Evolutionary conservation across 2,329 filamentous ascomycete genomes (phyloP), one percentile per base, ranked within the genome.

Genomic region (Epichloe festucae): DNA sequence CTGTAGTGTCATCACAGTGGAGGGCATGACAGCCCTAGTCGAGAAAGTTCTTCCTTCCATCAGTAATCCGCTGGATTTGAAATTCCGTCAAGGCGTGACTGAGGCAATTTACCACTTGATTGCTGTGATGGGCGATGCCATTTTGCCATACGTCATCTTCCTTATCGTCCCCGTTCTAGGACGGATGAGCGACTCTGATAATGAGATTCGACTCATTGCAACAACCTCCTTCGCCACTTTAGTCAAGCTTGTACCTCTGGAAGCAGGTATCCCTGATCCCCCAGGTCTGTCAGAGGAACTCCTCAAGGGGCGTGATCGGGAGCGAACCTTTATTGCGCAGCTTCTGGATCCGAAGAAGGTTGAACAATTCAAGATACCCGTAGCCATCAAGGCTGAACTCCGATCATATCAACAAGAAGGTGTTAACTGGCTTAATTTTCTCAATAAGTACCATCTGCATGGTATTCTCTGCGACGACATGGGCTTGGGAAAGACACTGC

Each of bases 381-480:
- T 98, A 43, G 87, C 89, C 4, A 98, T 98, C 73, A 97, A 97
- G 68, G 94, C 93, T 0, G 89, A 95, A 62, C 78, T 98, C 49
- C 87, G 93, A 56, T 95, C 90, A 0, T 98, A 98, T 64, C 94
- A 98, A 67, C 93, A 98, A 67, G 93, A 98, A 50, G 93, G 93
- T 65, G 91, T 98, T 63, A 98, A 98, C 65, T 98, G 93, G 93
- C 80, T 98, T 49, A 84, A 94, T 52, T 98, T 98, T 71, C 82
- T 98, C 59, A 98, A 98, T 66, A 90, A 90, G 53, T 98, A 97
- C 65, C 91, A 98, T 62, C 80, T 98, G 1, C 94, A 98, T 60
- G 93, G 93, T 47, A 96, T 98, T 67, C 87, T 98, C 54, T 98
- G 93, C 65, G 93, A 98, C 63, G 93, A 98, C 66, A 98, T 98